Conservation (phyloP, 129 eudicot species). For the Daucus carota region DNA sequence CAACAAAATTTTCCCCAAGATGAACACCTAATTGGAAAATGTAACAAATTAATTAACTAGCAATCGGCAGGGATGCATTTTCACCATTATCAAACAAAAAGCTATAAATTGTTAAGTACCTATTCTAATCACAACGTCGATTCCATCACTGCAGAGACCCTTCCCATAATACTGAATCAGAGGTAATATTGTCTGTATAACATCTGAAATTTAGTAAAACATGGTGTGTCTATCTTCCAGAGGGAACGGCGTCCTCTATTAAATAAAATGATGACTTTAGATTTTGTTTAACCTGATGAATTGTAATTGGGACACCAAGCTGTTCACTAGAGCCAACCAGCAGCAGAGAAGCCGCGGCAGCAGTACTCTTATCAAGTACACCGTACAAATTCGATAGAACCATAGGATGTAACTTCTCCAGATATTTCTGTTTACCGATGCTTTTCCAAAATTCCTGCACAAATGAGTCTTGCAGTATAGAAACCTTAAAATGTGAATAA, state of each 20-base stretch:
- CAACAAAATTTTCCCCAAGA: slow-evolving; percentile 70
- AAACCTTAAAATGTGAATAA: slow-evolving; percentile 81
- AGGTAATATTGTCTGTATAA: slow-evolving; percentile 77
- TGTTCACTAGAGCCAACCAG: slow-evolving; percentile 91
- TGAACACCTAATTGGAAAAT: slow-evolving; percentile 56
- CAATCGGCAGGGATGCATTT: slow-evolving; percentile 10
- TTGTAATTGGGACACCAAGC: slow-evolving; percentile 88
- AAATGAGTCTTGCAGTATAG: slow-evolving; percentile 98
- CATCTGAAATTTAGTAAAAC: slow-evolving; percentile 17
- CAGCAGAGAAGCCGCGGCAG: slow-evolving; percentile 84
- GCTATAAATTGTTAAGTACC: slow-evolving; percentile 48
- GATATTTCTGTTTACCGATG: slow-evolving; percentile 73
- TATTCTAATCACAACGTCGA: slow-evolving; percentile 79
- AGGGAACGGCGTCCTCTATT: neutral
- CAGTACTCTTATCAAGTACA: slow-evolving; percentile 75
- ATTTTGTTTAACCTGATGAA: slow-evolving; percentile 67
- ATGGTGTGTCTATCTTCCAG: neutral
- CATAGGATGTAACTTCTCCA: slow-evolving; percentile 67
- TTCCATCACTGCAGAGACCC: slow-evolving; percentile 84
- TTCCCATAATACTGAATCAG: slow-evolving; percentile 79
- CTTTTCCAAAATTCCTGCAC: slow-evolving; percentile 79
- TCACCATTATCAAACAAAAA: slow-evolving; percentile 2
- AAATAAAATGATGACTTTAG: slow-evolving; percentile 14
- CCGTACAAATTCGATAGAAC: slow-evolving; percentile 63
- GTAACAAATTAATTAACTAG: slow-evolving; percentile 10